A percentile compares a stretch with the other conserved stretches of the same genome.
phyloP scores from a whole-genome alignment of 1,284 basidiomycete species.

The Fomes fomentarius region DNA sequence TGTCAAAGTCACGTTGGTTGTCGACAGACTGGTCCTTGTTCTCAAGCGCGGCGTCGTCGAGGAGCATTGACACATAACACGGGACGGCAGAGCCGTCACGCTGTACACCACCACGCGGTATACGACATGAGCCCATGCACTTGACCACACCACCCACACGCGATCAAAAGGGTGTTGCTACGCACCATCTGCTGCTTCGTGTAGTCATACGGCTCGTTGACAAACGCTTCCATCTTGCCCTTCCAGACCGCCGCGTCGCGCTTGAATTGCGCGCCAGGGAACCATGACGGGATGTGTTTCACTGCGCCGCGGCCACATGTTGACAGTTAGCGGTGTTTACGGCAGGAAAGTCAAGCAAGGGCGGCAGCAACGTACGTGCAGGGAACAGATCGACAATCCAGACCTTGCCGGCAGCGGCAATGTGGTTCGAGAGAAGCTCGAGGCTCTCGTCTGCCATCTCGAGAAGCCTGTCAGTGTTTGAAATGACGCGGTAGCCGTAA shows the following conservation, averaged over 20 bases:
- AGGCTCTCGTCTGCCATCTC: conserved; percentile 64
- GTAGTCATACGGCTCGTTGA: conserved; percentile 63
- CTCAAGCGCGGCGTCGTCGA: conserved; percentile 41
- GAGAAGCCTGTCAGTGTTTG: conserved; percentile 58
- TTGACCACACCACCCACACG: neutral
- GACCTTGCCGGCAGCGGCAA: conserved; percentile 65
- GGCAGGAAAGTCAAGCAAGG: neutral
- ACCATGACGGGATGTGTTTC: conserved; percentile 37
- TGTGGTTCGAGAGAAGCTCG: conserved; percentile 53
- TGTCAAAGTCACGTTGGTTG: conserved; percentile 55
- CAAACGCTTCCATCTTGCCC: conserved; percentile 66
- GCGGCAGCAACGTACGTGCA: conserved; percentile 16
- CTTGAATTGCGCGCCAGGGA: conserved; percentile 40
- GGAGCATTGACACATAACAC: conserved; percentile 65
- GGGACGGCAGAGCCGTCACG: conserved; percentile 53
- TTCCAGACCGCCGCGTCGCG: conserved; percentile 64
- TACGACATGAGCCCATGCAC: neutral
- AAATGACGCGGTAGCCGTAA: conserved; percentile 63
- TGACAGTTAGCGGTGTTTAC: neutral
- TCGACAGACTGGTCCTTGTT: conserved; percentile 29
- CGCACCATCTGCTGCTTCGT: conserved; percentile 56
- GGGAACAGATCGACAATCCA: conserved; percentile 74
- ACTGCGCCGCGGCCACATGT: conserved; percentile 13
- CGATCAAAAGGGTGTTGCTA: neutral
- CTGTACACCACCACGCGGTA: conserved; percentile 34